phyloP scores from a whole-genome alignment of 768 basidiomycete genomes.

The Tylopilus intermedius region DNA sequence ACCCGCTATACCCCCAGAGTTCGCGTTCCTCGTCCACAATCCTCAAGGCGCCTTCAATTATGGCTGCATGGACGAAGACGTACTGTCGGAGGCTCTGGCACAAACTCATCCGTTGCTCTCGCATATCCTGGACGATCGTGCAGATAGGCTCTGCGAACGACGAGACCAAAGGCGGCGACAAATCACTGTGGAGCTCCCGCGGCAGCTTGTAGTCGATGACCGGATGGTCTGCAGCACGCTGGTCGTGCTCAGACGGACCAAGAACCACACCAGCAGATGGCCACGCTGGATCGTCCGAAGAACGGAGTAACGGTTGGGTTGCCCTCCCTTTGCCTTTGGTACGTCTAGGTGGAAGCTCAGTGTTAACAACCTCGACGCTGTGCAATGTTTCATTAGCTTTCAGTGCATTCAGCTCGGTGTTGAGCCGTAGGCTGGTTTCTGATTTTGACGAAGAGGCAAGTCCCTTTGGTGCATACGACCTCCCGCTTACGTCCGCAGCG shows the following conservation, averaged over 20 bases:
- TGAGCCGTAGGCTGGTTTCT: neutral
- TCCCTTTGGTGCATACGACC: neutral
- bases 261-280: neutral
- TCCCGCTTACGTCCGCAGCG: conserved; percentile 1
- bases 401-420: neutral
- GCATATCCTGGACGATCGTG: conserved; percentile 85
- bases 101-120: conserved; percentile 93
- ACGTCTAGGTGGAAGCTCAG: neutral
- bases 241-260: conserved; percentile 8
- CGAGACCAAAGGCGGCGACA: conserved; percentile 56
- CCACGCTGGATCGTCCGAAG: neutral
- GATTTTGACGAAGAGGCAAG: neutral
- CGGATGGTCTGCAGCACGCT: conserved; percentile 8
- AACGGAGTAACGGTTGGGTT: neutral
- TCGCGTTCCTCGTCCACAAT: conserved; percentile 69
- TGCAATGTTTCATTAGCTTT: neutral
- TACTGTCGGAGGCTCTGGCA: conserved; percentile 95
- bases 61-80: conserved; percentile 84
- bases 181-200: conserved; percentile 48
- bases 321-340: conserved; percentile 1
- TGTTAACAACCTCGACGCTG: neutral
- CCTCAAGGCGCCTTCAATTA: conserved; percentile 76
- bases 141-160: conserved; percentile 72
- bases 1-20: conserved; percentile 25
- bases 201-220: conserved; percentile 59